These are phyloP conservation scores for Corymbia citriodora DNA, from an alignment of 441 rosid species.

Conservation along the genomic window DNA sequence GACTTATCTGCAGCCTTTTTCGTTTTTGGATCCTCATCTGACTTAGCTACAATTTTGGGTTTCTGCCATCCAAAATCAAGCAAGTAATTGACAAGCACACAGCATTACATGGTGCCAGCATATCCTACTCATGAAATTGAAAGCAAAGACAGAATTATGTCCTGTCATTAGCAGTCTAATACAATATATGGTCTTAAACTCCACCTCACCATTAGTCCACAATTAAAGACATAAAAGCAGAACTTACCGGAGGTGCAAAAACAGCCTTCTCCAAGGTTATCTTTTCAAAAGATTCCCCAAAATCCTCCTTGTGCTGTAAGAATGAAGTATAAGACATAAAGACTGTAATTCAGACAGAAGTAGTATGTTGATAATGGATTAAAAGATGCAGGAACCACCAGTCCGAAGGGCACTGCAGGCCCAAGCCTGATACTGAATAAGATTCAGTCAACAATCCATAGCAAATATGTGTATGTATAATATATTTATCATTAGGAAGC, in stretches of 20 bases:
- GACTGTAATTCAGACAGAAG: not conserved
- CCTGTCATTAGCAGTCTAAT: not conserved
- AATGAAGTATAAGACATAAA: not conserved
- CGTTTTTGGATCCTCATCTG: conserved; percentile 37
- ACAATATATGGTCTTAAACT: not conserved
- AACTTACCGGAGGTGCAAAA: conserved; percentile 54
- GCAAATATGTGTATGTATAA: not conserved
- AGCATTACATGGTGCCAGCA: not conserved
- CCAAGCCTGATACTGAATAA: not conserved
- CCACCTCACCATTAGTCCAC: not conserved
- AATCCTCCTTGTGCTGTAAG: conserved; percentile 47
- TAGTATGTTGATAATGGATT: not conserved
- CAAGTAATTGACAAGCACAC: not conserved
- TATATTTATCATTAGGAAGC: not conserved
- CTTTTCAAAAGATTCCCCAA: conserved; percentile 41
- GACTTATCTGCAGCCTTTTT: conserved; percentile 40
- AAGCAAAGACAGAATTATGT: not conserved
- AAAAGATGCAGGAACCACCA: not conserved
- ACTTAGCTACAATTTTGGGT: conserved; percentile 25
- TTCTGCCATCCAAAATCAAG: conserved; percentile 22
- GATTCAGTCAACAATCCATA: not conserved
- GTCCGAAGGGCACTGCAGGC: not conserved
- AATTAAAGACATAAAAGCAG: not conserved
- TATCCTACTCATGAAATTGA: not conserved
- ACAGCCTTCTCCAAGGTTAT: conserved; percentile 44